These are phyloP conservation scores for Monilinia fructicola DNA, from an alignment of 2,329 filamentous ascomycete genomes.

Conservation along the genomic window DNA sequence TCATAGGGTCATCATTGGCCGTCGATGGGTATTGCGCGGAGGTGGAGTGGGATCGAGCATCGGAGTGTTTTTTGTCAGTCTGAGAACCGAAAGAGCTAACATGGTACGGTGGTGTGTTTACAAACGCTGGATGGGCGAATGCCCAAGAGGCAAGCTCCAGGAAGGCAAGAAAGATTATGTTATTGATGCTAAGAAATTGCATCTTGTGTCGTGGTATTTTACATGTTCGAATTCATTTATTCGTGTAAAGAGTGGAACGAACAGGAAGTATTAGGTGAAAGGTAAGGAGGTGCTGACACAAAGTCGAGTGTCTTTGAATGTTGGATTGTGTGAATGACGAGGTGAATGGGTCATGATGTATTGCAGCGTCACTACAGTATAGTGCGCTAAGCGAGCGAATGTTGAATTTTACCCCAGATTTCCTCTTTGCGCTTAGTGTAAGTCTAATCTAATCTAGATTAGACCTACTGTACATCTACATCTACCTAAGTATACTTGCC, in stretches of 20 bases:
- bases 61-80: not conserved
- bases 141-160: not conserved
- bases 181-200: constrained; percentile 31
- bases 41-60: not conserved
- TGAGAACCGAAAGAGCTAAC: not conserved
- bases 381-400: constrained; percentile 9
- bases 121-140: not conserved
- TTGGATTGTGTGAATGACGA: not conserved
- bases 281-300: not conserved
- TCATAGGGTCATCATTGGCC: constrained; percentile 19
- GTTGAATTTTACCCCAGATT: constrained; percentile 2
- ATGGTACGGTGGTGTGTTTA: constrained; percentile 14
- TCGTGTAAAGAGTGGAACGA: not conserved
- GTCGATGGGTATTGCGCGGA: constrained; percentile 35
- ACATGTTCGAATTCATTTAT: constrained; percentile 29
- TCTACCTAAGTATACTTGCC: not conserved
- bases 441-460: not conserved
- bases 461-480: no score
- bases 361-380: not conserved
- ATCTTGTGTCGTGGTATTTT: constrained; percentile 31
- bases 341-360: no score
- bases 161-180: constrained; percentile 21
- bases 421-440: not conserved
- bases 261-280: not conserved
- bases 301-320: constrained; percentile 1